Base-by-base conservation (phyloP, 1,284 basidiomycete genomes). In the Wolfiporia cocos region DNA sequence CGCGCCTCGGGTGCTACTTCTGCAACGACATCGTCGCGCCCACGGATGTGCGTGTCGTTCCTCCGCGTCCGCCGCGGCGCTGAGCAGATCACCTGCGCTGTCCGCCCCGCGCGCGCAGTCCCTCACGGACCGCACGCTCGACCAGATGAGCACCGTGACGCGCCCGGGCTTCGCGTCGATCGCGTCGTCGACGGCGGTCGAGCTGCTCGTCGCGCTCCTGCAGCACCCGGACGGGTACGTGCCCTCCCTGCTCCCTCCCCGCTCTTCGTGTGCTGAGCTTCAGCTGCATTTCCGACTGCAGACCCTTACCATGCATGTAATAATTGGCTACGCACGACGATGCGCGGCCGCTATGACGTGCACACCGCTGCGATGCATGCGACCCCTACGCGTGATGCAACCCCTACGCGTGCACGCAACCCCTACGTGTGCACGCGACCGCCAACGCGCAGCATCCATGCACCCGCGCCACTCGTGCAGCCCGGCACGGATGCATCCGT, bases 111-210 rank as follows among this genome's bases (percentile, higher is more conserved):
- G n/a, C 30, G 14, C 21, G 2, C 46, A 96, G 93, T 94, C 91
- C 0, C 69, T 98, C 36, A 88, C 90, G 0, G 94, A 99, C 58
- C 76, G 94, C 26, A 97, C 94, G 1, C 74, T 99, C 20, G 96
- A 99, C 61, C 95, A 99, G 61, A 98, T 98, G 95, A 99, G 96
- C 59, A 99, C 96, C 0, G 96, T 99, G 11, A 97, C 95, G 0
- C 70, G 96, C n/a, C 95, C 96, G 0, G 95, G 95, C 0, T 72
- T 98, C 0, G 96, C 94, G 0, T 81, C 91, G 0, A 93, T 98
- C 33, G 95, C 95, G 0, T 81, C 88, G 0, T 86, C 93, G 0
- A 88, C 85, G 0, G 93, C 92, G 0, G 94, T 98, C 0, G 96
- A 99, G 58, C 69, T 99, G 5, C 76, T 99, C 26, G 83, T 92